Evolutionary conservation across 495 filamentous ascomycete species (phyloP).

Genomic region (Oidiodendron maius): DNA sequence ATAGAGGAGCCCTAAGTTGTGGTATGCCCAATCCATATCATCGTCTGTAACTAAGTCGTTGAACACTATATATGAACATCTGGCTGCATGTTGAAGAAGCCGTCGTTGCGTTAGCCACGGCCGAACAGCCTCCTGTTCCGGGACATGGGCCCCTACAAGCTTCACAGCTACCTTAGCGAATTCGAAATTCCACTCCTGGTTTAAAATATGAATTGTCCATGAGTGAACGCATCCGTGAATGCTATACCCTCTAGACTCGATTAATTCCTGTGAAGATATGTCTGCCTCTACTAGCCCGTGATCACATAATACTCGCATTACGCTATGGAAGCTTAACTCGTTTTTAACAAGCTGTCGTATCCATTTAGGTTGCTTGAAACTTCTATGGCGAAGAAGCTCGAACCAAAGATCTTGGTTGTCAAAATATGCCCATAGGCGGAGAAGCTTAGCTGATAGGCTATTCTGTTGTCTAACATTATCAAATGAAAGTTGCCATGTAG

Average conservation of each 20-base stretch:
- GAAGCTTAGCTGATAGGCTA: conserved; percentile 29
- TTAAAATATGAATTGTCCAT: conserved; percentile 30
- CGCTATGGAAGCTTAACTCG: conserved; percentile 15
- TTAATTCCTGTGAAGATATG: conserved; percentile 10
- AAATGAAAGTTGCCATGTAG: conserved; percentile 41
- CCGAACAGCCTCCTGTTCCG: conserved; percentile 14
- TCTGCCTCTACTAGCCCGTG: conserved; percentile 23
- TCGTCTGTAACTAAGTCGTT: conserved; percentile 10
- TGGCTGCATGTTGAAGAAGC: too few relatives aligned
- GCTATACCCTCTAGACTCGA: conserved; percentile 27
- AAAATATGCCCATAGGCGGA: conserved; percentile 39
- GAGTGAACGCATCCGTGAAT: conserved; percentile 31
- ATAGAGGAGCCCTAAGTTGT: conserved; percentile 25
- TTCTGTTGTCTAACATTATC: conserved; percentile 30
- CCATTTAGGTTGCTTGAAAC: conserved; percentile 13
- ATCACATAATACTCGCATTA: conserved; percentile 19
- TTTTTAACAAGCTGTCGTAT: conserved; percentile 14
- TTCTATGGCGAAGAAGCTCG: conserved; percentile 25
- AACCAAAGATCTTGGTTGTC: conserved; percentile 47
- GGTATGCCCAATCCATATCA: conserved; percentile 10
- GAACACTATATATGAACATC: conserved; percentile 19
- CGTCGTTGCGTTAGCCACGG: too few relatives aligned
- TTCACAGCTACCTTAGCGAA: conserved; percentile 22
- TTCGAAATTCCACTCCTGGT: too few relatives aligned
- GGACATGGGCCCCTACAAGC: conserved; percentile 21